phyloP scores from a whole-genome alignment of 352 stramenopile species.

The Halophytophthora polymorphica region DNA sequence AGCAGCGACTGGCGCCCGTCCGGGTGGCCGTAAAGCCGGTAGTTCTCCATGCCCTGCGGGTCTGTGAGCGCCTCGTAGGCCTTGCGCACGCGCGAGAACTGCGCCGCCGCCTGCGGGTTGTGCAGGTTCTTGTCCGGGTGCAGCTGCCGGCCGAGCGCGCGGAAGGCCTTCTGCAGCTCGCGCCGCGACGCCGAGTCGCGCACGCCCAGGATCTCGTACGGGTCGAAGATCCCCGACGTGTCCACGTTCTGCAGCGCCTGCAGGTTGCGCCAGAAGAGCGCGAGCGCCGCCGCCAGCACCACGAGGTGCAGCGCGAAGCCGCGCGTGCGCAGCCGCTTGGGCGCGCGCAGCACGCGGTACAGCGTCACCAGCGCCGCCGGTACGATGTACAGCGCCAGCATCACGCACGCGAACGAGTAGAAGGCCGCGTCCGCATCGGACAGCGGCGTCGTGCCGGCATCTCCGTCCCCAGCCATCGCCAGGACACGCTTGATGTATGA shows the following conservation, averaged over 20 bases:
- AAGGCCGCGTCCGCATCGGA: constrained; percentile 77
- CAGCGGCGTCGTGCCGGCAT: constrained; percentile 25
- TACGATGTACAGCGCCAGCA: constrained; percentile 77
- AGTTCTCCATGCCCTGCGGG: constrained; percentile 69
- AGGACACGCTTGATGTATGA: too few relatives aligned
- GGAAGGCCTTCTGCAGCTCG: constrained; percentile 79
- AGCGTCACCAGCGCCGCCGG: constrained; percentile 52
- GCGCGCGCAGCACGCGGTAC: constrained; percentile 43
- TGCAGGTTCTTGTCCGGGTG: constrained; percentile 83
- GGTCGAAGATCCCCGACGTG: constrained; percentile 77
- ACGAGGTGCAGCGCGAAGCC: constrained; percentile 48
- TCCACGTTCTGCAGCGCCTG: constrained; percentile 66
- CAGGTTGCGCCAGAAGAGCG: constrained; percentile 46
- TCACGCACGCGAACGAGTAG: constrained; percentile 80
- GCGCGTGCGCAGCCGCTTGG: constrained; percentile 44
- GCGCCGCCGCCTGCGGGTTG: constrained; percentile 33
- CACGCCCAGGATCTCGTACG: constrained; percentile 83
- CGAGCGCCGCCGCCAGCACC: constrained; percentile 44
- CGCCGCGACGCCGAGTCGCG: constrained; percentile 43
- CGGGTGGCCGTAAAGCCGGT: constrained; percentile 74
- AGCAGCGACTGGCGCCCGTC: constrained; percentile 76
- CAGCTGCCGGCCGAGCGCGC: constrained; percentile 55
- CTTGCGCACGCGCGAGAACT: constrained; percentile 77
- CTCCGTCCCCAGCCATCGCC: too few relatives aligned
- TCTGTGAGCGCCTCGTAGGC: constrained; percentile 86